Percentiles rank a stretch among this genome's conserved stretches.
Evolutionary conservation across 2,329 filamentous ascomycete genomes (phyloP).

Genomic region (Arthrobotrys musiformis): DNA sequence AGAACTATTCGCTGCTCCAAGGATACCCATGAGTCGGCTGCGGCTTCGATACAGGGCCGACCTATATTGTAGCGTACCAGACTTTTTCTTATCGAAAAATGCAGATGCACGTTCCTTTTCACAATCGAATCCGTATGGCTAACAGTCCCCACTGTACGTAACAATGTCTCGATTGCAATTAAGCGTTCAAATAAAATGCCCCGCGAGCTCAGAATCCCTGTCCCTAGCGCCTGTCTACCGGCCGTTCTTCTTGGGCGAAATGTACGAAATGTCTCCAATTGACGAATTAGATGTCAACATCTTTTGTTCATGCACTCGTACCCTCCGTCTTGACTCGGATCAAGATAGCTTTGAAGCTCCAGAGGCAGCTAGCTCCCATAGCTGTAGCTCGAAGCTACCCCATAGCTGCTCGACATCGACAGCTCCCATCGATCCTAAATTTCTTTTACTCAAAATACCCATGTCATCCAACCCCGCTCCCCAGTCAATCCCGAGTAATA

Average conservation of each 20-base stretch:
- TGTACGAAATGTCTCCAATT: slow-evolving; percentile 8
- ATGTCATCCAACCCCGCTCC: slow-evolving; percentile 18
- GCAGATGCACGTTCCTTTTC: slow-evolving; percentile 24
- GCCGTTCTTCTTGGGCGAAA: slow-evolving; percentile 26
- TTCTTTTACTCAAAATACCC: slow-evolving; percentile 15
- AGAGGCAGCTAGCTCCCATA: slow-evolving; percentile 33
- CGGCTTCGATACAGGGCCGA: slow-evolving; percentile 43
- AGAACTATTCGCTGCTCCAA: slow-evolving; percentile 9
- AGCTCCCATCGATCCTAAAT: slow-evolving; percentile 40
- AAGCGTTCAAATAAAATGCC: slow-evolving; percentile 10
- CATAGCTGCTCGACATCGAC: slow-evolving; percentile 19
- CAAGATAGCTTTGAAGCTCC: slow-evolving; percentile 39
- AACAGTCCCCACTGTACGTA: slow-evolving; percentile 8
- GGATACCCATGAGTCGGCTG: slow-evolving; percentile 33
- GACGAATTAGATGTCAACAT: slow-evolving; percentile 34
- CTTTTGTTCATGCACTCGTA: slow-evolving; percentile 20
- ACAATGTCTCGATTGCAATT: slow-evolving; percentile 17
- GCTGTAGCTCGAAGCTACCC: slow-evolving; percentile 29
- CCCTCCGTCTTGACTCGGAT: slow-evolving; percentile 31
- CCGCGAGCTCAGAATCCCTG: slow-evolving; percentile 34
- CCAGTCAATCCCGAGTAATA: neutral
- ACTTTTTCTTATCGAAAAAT: slow-evolving; percentile 36
- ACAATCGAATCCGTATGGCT: slow-evolving; percentile 2
- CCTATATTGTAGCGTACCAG: neutral
- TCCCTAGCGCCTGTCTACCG: slow-evolving; percentile 40